Conservation (phyloP, 2,329 filamentous ascomycete species). For the Penicillium janthinellum region DNA sequence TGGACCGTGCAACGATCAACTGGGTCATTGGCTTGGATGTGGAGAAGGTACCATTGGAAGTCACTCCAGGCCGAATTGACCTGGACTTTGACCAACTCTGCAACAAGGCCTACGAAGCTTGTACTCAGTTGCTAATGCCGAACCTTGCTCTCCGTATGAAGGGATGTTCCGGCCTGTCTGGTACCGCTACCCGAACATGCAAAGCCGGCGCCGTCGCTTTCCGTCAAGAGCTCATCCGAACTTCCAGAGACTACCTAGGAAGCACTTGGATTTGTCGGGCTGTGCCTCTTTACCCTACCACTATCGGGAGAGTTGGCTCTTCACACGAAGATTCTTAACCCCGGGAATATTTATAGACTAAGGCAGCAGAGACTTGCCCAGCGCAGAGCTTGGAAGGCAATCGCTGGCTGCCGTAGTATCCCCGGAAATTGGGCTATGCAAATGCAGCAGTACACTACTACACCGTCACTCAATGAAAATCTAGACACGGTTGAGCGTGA, state of each 20-base stretch:
- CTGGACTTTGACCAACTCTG: too few relatives aligned
- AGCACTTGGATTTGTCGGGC: slow-evolving; percentile 40
- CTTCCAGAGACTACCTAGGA: slow-evolving; percentile 29
- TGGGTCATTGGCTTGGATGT: not conserved
- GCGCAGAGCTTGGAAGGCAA: too few relatives aligned
- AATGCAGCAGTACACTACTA: not conserved
- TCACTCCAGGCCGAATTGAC: too few relatives aligned
- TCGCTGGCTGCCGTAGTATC: too few relatives aligned
- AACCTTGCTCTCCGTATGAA: not conserved
- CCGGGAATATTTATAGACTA: too few relatives aligned
- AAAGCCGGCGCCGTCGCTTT: not conserved
- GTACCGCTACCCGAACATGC: not conserved
- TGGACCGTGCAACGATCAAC: not conserved
- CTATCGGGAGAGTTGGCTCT: slow-evolving; percentile 26
- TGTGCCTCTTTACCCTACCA: slow-evolving; percentile 36
- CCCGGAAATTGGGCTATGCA: not conserved
- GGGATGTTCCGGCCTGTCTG: not conserved
- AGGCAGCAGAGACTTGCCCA: too few relatives aligned
- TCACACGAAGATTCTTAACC: slow-evolving; percentile 25
- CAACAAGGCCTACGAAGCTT: not conserved
- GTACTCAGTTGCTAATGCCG: not conserved
- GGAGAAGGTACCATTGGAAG: not conserved
- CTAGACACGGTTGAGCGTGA: not conserved
- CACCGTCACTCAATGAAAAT: too few relatives aligned
- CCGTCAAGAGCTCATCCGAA: not conserved